Base-by-base conservation (phyloP, 805 yeast genomes). In the Priceomyces carsonii region DNA sequence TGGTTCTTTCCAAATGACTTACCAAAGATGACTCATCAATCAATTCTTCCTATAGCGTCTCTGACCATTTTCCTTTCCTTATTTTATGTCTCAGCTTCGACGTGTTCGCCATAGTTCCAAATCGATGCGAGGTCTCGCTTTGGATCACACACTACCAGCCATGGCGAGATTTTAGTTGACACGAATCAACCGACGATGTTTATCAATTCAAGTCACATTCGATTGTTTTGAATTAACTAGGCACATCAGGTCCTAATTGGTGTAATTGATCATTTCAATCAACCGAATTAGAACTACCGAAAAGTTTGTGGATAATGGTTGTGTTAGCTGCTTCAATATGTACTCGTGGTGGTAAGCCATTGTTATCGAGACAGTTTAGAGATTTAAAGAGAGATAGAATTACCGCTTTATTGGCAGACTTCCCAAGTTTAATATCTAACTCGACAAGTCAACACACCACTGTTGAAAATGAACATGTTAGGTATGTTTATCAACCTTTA, bases 401-500 rank as follows among this genome's bases (percentile, higher is more conserved):
- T 51, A 82, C 93, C 24, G 86, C 89, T 33, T 71, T 93, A 42
- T 69, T 93, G 54, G 82, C 96, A 18, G 83, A 81, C 48, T 89
- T 91, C 63, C 95, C 96, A 38, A 68, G 83, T 39, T 72, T 93
- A 46, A 76, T 90, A 35, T 72, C 85, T 29, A 79, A 80, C 36
- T 74, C 79, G 16, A 71, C 76, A 32, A 75, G 82, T 27, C 96
- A 89, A 65, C 95, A 90, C 60, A 91, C 98, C 32, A 85, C 95
- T 8, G 93, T 88, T 20, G 99, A 93, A 61, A 95, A 86, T 56
- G 95, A 85, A 34, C 79, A 80, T 47, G 93, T 87, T 25, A 80
- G 99, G 61, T 93, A 87, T 57, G 93, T 93, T 34, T 93, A 88
- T 63, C 96, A 89, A 63, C 97, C 99, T 31, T 75, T 93, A 57